Evolutionary conservation across 495 filamentous ascomycete species (phyloP).

Genomic region (Sphaerosporella brunnea): DNA sequence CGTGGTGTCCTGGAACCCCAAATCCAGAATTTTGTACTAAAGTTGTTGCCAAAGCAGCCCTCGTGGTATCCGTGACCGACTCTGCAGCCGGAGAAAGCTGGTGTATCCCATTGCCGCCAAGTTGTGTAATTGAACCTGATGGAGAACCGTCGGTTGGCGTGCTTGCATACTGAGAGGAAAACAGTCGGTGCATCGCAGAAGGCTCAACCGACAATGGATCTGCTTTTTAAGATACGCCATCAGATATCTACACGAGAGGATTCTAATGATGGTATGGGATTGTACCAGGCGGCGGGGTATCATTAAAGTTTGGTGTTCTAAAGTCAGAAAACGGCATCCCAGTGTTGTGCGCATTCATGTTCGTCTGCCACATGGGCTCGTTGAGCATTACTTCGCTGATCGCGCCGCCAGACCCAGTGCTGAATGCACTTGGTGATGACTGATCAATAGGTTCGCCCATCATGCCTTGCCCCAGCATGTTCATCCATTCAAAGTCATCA

Average conservation of each 20-base stretch:
- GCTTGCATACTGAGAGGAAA: conserved; percentile 20
- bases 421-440: conserved; percentile 88
- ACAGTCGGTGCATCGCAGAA: conserved; percentile 23
- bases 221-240: conserved; percentile 15
- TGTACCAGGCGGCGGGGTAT: conserved; percentile 41
- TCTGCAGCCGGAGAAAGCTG: conserved; percentile 49
- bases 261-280: conserved; percentile 31
- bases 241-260: conserved; percentile 11
- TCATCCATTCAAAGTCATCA: conserved; percentile 76
- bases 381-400: conserved; percentile 88
- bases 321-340: conserved; percentile 19
- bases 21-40: conserved; percentile 61
- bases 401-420: conserved; percentile 76
- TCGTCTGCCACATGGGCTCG: conserved; percentile 26
- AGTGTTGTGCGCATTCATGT: conserved; percentile 1
- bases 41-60: conserved; percentile 66
- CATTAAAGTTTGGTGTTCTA: conserved; percentile 33
- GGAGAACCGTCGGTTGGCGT: conserved; percentile 13
- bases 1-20: conserved; percentile 31
- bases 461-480: conserved; percentile 56
- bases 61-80: conserved; percentile 85
- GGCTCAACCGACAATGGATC: conserved; percentile 24
- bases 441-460: conserved; percentile 55
- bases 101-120: conserved; percentile 27
- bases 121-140: conserved; percentile 2